These are phyloP conservation scores for Stephanocyclus meneghinianus DNA, from an alignment of 352 stramenopile species.

Conservation along the genomic window DNA sequence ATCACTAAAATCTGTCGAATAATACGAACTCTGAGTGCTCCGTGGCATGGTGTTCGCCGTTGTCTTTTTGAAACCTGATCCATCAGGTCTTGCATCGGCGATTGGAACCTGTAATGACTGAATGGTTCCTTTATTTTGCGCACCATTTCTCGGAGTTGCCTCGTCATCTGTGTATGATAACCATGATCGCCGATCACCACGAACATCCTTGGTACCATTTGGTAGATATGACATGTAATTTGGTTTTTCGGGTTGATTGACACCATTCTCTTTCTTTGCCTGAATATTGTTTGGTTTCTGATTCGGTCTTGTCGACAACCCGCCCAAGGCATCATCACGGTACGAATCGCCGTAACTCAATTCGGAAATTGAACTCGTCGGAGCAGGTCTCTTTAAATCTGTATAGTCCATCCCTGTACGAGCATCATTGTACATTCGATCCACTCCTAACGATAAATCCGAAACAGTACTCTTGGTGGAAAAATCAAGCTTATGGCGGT, in stretches of 20 bases:
- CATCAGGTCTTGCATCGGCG: background rate
- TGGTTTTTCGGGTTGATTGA: background rate
- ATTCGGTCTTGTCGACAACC: background rate
- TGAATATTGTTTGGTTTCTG: background rate
- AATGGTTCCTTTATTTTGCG: background rate
- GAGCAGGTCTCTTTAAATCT: background rate
- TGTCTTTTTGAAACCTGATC: background rate
- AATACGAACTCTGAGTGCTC: slow-evolving; percentile 14
- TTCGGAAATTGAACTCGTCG: background rate
- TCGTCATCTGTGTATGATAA: slow-evolving; percentile 15
- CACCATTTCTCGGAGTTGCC: background rate
- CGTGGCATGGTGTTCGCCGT: slow-evolving; percentile 1
- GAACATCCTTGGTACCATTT: background rate
- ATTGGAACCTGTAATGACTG: slow-evolving; percentile 10
- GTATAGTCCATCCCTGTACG: no score
- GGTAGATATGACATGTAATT: slow-evolving; percentile 6
- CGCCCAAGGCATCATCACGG: background rate
- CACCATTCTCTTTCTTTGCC: background rate
- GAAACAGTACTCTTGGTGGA: slow-evolving; percentile 27
- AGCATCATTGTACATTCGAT: slow-evolving; percentile 53
- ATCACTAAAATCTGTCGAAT: slow-evolving; percentile 45
- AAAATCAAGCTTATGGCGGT: background rate
- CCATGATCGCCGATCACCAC: slow-evolving; percentile 5
- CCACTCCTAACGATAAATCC: slow-evolving; percentile 49
- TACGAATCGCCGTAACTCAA: background rate